Evolutionary conservation across 2,329 filamentous ascomycete species (phyloP), one percentile per base, ranked within the genome.

Genomic region (Trichoderma cornu-damae): DNA sequence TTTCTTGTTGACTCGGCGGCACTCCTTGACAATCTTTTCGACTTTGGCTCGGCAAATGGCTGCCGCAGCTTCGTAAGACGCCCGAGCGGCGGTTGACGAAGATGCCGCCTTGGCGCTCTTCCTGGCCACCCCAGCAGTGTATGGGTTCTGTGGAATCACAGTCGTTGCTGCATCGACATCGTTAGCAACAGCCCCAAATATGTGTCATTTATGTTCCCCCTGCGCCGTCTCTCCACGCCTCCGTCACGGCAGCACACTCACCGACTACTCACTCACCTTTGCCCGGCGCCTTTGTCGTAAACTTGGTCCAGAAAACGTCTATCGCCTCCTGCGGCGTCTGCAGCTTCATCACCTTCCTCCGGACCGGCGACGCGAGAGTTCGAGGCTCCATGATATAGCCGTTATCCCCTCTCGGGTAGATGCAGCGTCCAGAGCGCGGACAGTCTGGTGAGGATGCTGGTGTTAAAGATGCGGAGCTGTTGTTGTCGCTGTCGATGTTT

Each of bases 1-100:
- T 70, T 90, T 93, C 66, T 90, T 87, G 70, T 96, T 96, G 58
- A 90, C 77, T 7, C 88, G 81, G 20, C 84, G 79, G 68, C 90
- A 95, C 66, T 85, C 82, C 58, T 77, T 76, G 48, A 83, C 77
- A 59, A 86, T 85, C 68, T 83, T 81, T 24, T 75, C 77, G 3
- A 79, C 87, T 73, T 80, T 88, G 57, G 80, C 81, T 54, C 76
- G 78, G 71, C 90, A 95, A 58, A 86, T 81, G 20, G 79, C 79
- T 3, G 79, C 83, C 0, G 89, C 89, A 64, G 89, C 83, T 54
- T 90, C 83, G 66, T 90, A 94, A 0, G 87, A 89, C 18, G 82
- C 79, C 43, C 82, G 77, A 0, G 83, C 83, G 59, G 79, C 82
- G 53, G 81, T 77, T 16, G 79, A 78, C 38, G 68, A 70, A 9